These are phyloP conservation scores for Solanum sitiens DNA, from an alignment of 257 asterid species.

Conservation along the genomic window DNA sequence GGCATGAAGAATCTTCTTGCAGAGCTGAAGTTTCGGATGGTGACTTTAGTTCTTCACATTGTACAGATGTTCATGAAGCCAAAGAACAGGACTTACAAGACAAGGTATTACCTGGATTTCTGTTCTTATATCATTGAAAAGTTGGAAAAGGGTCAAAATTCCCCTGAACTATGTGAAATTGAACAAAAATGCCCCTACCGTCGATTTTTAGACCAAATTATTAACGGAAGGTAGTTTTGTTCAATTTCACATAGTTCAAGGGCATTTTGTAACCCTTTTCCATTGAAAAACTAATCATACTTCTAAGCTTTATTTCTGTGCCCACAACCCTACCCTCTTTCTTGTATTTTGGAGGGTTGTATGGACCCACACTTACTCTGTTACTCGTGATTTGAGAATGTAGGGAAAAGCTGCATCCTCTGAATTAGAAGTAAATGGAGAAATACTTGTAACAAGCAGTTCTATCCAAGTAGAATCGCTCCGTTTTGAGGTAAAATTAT, in stretches of 20 bases:
- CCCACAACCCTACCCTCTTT: background rate
- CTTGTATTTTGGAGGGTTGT: background rate
- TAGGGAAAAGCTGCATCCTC: conserved; percentile 11
- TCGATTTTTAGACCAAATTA: background rate
- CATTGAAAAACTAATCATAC: background rate
- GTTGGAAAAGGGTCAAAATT: background rate
- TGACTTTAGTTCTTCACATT: conserved; percentile 9
- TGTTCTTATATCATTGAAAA: background rate
- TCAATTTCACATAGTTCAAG: background rate
- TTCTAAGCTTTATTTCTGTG: background rate
- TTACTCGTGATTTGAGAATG: conserved; percentile 3
- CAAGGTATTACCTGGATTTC: conserved; percentile 5
- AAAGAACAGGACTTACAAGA: background rate
- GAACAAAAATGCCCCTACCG: background rate
- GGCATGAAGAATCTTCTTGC: conserved; percentile 8
- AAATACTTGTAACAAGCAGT: conserved; percentile 18
- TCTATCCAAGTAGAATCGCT: conserved; percentile 33
- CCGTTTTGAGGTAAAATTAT: conserved; percentile 73
- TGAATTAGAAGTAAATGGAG: conserved; percentile 10
- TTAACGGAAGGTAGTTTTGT: background rate
- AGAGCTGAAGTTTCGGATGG: conserved; percentile 3
- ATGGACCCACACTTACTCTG: background rate
- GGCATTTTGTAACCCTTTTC: background rate
- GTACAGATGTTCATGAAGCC: conserved; percentile 2
- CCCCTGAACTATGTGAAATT: background rate